Conservation (phyloP, 768 basidiomycete species). For the Mycena filopes region DNA sequence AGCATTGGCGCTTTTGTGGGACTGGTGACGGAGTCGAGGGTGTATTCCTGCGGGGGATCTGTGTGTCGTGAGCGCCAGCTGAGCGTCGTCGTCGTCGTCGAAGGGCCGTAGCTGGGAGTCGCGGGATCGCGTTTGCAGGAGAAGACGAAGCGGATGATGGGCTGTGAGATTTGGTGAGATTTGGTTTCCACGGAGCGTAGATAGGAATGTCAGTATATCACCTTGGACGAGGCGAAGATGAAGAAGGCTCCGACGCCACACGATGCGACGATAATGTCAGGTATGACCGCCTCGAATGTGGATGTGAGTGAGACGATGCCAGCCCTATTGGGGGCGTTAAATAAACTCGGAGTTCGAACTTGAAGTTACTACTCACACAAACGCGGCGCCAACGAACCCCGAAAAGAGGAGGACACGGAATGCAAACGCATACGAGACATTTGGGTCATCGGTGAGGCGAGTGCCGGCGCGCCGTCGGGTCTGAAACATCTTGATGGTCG, state of each 20-base stretch:
- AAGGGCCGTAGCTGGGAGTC: not conserved
- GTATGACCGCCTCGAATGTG: slow-evolving; percentile 22
- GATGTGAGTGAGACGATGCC: slow-evolving; percentile 26
- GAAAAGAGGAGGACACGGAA: slow-evolving; percentile 26
- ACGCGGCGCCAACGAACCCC: slow-evolving; percentile 21
- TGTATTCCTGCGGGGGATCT: not conserved
- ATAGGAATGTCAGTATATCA: not conserved
- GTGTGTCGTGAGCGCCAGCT: not conserved
- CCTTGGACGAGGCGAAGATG: slow-evolving; percentile 28
- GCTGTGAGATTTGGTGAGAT: not conserved
- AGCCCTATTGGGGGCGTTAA: not conserved
- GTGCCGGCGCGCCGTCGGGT: slow-evolving; percentile 23
- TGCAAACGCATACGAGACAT: slow-evolving; percentile 52
- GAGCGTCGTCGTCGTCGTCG: not conserved
- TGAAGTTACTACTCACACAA: slow-evolving; percentile 16
- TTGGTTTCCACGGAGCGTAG: too few relatives aligned
- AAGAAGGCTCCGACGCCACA: slow-evolving; percentile 29
- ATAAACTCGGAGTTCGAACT: not conserved
- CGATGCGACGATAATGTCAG: slow-evolving; percentile 26
- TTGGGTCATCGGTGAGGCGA: slow-evolving; percentile 10
- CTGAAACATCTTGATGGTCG: slow-evolving; percentile 2
- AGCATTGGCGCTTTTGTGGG: too few relatives aligned
- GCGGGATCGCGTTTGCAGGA: slow-evolving; percentile 10
- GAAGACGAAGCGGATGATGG: slow-evolving; percentile 22
- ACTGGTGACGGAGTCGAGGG: too few relatives aligned